Percentiles rank a stretch among this genome's conserved stretches.
Evolutionary conservation across 202 grass and related monocot species (phyloP).

Genomic region (Setaria italica): DNA sequence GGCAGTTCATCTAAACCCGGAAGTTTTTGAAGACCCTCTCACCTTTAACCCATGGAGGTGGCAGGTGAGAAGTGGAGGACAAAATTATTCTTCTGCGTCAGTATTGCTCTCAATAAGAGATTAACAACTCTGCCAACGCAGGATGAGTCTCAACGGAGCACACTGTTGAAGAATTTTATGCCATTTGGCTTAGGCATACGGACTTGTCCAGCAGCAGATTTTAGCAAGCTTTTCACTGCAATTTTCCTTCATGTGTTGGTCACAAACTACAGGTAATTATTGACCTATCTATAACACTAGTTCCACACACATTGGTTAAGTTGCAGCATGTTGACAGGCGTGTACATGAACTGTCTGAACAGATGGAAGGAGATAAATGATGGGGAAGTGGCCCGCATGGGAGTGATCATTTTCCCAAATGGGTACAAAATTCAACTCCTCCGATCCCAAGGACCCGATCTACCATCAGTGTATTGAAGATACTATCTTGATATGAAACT

Average conservation of each 20-base stretch:
- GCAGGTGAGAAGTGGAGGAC: slow-evolving; percentile 46
- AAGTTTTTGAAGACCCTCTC: slow-evolving; percentile 65
- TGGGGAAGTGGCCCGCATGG: slow-evolving; percentile 49
- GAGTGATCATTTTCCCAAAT: slow-evolving; percentile 45
- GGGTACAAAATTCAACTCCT: slow-evolving; percentile 54
- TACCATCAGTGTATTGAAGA: too few relatives aligned
- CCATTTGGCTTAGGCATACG: too few relatives aligned
- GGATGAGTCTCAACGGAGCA: too few relatives aligned
- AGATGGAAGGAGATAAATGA: slow-evolving; percentile 49
- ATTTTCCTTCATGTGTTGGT: too few relatives aligned
- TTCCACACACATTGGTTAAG: not conserved
- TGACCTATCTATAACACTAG: not conserved
- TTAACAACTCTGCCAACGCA: too few relatives aligned
- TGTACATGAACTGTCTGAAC: not conserved
- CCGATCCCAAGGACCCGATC: not conserved
- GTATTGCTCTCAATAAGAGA: too few relatives aligned
- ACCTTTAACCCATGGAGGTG: slow-evolving; percentile 75
- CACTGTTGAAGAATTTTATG: too few relatives aligned
- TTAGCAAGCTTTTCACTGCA: too few relatives aligned
- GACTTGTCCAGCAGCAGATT: too few relatives aligned
- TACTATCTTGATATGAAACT: too few relatives aligned
- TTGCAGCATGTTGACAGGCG: not conserved
- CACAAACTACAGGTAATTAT: slow-evolving; percentile 8
- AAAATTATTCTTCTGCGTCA: too few relatives aligned
- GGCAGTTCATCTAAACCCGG: slow-evolving; percentile 58